Percentiles rank a stretch among this genome's conserved stretches.
Evolutionary conservation across 73 alveolate species (phyloP).

Genomic region (Tetrahymena thermophila): DNA sequence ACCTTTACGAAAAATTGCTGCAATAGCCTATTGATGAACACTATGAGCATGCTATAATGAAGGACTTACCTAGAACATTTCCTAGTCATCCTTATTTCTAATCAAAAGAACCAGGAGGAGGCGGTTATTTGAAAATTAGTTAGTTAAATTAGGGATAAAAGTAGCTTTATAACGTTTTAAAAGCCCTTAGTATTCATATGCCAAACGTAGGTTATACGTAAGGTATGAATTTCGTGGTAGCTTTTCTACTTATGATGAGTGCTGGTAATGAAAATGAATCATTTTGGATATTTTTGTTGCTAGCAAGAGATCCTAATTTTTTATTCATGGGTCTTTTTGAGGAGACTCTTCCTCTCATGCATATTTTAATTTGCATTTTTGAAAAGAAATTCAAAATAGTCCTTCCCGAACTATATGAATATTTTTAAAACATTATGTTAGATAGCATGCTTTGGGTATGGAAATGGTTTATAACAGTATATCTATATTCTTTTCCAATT

Average conservation of each 20-base stretch:
- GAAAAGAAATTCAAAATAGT: background rate
- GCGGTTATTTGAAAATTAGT: background rate
- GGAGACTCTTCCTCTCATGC: background rate
- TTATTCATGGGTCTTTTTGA: background rate
- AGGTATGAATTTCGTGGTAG: background rate
- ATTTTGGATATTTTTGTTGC: background rate
- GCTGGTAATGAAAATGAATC: background rate
- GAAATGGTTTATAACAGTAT: background rate
- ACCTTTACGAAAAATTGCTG: background rate
- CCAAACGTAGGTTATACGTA: background rate
- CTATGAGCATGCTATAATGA: background rate
- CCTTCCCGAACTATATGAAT: background rate
- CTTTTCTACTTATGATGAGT: background rate
- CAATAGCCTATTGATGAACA: background rate
- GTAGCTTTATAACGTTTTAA: background rate
- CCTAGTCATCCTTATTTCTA: background rate
- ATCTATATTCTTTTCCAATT: background rate
- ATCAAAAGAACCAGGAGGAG: background rate
- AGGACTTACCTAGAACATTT: background rate
- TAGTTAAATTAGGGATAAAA: background rate
- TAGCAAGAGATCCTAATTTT: background rate
- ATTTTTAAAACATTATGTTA: background rate
- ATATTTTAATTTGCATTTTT: background rate
- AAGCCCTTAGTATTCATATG: background rate
- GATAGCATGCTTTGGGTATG: background rate